A percentile compares a stretch with the other conserved stretches of the same genome.
These are phyloP conservation scores for Puccinia polysora DNA, from an alignment of 1,284 basidiomycete genomes.

Conservation along the genomic window DNA sequence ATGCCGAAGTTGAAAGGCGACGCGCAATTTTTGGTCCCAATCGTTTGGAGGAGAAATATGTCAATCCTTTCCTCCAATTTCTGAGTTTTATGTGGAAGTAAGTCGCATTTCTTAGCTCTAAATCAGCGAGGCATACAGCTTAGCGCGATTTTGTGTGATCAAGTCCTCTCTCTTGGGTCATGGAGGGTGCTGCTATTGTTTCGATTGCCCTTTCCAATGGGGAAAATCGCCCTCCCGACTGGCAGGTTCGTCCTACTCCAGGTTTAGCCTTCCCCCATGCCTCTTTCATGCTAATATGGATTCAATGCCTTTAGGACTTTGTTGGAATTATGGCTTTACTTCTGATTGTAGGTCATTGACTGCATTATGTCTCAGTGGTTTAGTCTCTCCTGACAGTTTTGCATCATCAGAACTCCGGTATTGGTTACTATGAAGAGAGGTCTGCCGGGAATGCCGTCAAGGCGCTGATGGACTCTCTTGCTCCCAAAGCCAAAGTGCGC, in stretches of 20 bases:
- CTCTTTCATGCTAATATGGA: no score
- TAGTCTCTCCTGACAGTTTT: not conserved
- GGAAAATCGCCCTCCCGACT: slow-evolving; percentile 76
- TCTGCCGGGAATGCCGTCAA: slow-evolving; percentile 98
- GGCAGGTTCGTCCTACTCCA: slow-evolving; percentile 58
- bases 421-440: slow-evolving; percentile 96
- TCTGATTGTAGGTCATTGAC: slow-evolving; percentile 59
- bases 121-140: slow-evolving; percentile 64
- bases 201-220: slow-evolving; percentile 95
- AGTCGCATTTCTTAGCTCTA: slow-evolving; percentile 3
- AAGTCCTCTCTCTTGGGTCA: slow-evolving; percentile 88
- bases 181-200: slow-evolving; percentile 95
- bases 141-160: slow-evolving; percentile 59
- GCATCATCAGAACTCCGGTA: slow-evolving; percentile 67
- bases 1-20: slow-evolving; percentile 74
- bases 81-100: slow-evolving; percentile 44
- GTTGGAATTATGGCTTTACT: slow-evolving; percentile 89
- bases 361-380: not conserved
- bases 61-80: slow-evolving; percentile 73
- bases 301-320: slow-evolving; percentile 65
- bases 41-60: slow-evolving; percentile 83
- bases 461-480: slow-evolving; percentile 97
- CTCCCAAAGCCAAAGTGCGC: slow-evolving; percentile 89
- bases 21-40: slow-evolving; percentile 91
- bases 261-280: not conserved